These are phyloP conservation scores for Mycena amicta DNA, from an alignment of 768 basidiomycete species.

Conservation along the genomic window DNA sequence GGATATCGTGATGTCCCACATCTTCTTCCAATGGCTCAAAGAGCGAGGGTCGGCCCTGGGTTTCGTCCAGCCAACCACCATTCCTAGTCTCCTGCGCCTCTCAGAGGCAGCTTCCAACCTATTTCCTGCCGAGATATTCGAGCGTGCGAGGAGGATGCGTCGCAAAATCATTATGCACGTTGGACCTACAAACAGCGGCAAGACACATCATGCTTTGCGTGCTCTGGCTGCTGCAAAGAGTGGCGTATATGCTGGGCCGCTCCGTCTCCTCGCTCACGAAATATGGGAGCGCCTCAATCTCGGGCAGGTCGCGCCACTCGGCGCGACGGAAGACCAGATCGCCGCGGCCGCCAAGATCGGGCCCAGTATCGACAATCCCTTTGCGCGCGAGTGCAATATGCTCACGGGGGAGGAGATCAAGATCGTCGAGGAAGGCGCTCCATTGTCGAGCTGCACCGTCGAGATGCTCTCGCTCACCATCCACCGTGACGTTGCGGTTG, in stretches of 20 bases:
- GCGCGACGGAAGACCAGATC: slow-evolving; percentile 46
- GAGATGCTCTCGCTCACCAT: slow-evolving; percentile 73
- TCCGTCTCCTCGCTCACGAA: slow-evolving; percentile 93
- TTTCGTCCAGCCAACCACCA: slow-evolving; percentile 1
- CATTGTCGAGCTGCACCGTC: slow-evolving; percentile 82
- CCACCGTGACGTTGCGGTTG: slow-evolving; percentile 77
- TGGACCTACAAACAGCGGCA: slow-evolving; percentile 97
- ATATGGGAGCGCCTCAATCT: slow-evolving; percentile 90
- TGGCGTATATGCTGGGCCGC: slow-evolving; percentile 89
- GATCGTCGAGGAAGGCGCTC: slow-evolving; percentile 58
- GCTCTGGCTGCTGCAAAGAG: slow-evolving; percentile 74
- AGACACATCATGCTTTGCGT: slow-evolving; percentile 91
- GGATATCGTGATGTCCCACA: slow-evolving; percentile 16
- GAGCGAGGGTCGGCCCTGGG: not conserved
- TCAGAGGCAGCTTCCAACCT: slow-evolving; percentile 41
- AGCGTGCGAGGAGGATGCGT: slow-evolving; percentile 56
- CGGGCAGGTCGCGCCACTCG: slow-evolving; percentile 83
- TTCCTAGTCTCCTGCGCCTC: slow-evolving; percentile 24
- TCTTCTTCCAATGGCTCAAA: slow-evolving; percentile 12
- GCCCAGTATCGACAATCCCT: slow-evolving; percentile 43
- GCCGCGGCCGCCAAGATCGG: slow-evolving; percentile 30
- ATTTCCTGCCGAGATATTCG: slow-evolving; percentile 53
- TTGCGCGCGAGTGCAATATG: slow-evolving; percentile 76
- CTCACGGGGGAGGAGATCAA: slow-evolving; percentile 90
- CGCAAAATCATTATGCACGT: slow-evolving; percentile 93